Percentiles rank a stretch among this genome's conserved stretches.
phyloP scores from a whole-genome alignment of 306 rosid genomes.

The Begonia fuchsioides region DNA sequence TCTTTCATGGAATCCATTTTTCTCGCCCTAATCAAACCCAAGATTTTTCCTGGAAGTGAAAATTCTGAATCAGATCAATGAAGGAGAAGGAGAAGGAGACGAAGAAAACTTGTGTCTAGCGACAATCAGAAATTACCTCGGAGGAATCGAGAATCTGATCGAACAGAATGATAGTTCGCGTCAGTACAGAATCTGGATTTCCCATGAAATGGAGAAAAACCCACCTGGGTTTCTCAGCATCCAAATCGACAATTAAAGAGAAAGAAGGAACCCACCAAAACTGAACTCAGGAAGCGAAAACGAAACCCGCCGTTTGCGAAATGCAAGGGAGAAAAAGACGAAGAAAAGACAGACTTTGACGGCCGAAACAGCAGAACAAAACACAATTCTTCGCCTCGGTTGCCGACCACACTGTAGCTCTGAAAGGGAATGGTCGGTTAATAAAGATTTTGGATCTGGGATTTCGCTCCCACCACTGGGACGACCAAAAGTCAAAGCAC shows the following conservation, averaged over 20 bases:
- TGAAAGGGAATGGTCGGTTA: conserved; percentile 6
- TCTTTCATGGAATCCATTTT: conserved; percentile 45
- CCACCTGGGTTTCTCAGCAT: conserved; percentile 1
- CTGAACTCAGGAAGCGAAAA: neutral
- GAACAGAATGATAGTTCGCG: too few species aligned
- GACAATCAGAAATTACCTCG: too few species aligned
- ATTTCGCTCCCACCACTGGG: conserved; percentile 3
- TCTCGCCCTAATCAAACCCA: conserved; percentile 6
- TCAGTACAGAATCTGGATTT: too few species aligned
- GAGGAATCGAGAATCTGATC: too few species aligned
- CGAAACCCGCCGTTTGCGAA: neutral
- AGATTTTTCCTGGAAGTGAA: neutral
- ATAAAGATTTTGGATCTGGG: neutral
- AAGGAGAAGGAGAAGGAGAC: too few species aligned
- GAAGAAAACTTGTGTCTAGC: too few species aligned
- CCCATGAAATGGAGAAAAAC: neutral
- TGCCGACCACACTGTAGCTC: conserved; percentile 47
- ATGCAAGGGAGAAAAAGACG: neutral
- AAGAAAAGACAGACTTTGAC: too few species aligned
- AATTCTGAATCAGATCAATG: neutral
- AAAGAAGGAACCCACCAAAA: neutral
- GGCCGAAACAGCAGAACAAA: neutral
- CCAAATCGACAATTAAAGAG: conserved; percentile 1
- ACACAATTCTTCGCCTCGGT: conserved; percentile 12
- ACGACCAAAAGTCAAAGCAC: conserved; percentile 11